A percentile compares a stretch with the other conserved stretches of the same genome.
These are phyloP conservation scores for Penicillium sp. DNA, from an alignment of 2,329 filamentous ascomycete genomes.

Conservation along the genomic window DNA sequence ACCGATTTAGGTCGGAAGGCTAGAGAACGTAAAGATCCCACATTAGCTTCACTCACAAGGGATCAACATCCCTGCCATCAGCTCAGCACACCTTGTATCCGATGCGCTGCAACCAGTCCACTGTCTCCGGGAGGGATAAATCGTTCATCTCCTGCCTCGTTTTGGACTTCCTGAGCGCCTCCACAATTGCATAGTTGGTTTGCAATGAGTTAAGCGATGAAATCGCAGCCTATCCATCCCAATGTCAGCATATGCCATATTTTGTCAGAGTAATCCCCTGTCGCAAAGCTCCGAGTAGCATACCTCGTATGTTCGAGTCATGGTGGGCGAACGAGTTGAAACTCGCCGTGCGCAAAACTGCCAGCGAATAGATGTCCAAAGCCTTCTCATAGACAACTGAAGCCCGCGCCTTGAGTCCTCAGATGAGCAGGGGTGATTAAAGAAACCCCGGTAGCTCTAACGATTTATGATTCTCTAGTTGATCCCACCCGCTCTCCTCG, in stretches of 20 bases:
- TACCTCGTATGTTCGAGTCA: conserved; percentile 45
- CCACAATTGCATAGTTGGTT: conserved; percentile 74
- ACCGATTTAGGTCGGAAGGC: conserved; percentile 60
- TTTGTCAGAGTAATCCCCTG: neutral
- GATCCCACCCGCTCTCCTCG: conserved; percentile 21
- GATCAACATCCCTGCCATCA: conserved; percentile 2
- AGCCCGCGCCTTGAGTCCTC: conserved; percentile 15
- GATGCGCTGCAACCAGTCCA: conserved; percentile 71
- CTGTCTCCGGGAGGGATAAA: conserved; percentile 76
- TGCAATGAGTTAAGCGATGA: conserved; percentile 72
- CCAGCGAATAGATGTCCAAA: conserved; percentile 22
- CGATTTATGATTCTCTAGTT: conserved; percentile 13
- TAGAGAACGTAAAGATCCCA: conserved; percentile 29
- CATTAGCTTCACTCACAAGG: neutral
- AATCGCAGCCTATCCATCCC: conserved; percentile 62
- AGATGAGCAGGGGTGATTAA: conserved; percentile 19
- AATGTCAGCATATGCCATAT: conserved; percentile 14
- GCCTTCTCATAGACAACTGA: conserved; percentile 32
- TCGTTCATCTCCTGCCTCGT: conserved; percentile 72
- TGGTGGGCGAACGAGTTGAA: conserved; percentile 32
- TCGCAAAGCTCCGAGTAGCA: conserved; percentile 11
- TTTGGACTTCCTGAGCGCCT: conserved; percentile 65
- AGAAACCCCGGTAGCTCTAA: conserved; percentile 21
- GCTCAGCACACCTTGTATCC: conserved; percentile 66
- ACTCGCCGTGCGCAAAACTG: conserved; percentile 28